Conservation (phyloP, 2,329 filamentous ascomycete genomes). For the Trichoderma koningiopsis region DNA sequence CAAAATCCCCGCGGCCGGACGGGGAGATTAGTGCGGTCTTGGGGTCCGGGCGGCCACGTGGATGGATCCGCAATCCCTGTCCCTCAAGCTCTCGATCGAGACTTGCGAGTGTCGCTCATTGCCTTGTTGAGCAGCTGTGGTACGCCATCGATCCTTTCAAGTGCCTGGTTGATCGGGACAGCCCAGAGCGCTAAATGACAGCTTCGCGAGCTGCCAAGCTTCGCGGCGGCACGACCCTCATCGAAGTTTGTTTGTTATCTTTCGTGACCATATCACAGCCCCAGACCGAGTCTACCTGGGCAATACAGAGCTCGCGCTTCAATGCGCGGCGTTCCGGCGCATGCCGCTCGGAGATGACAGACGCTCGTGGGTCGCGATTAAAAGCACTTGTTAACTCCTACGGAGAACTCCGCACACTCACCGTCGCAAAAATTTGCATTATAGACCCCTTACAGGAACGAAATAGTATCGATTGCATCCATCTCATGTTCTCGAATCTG, state of each 20-base stretch:
- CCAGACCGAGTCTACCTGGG: background rate
- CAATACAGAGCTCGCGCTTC: background rate
- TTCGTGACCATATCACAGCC: background rate
- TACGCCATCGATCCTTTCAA: background rate
- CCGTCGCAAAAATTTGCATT: background rate
- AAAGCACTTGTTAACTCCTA: background rate
- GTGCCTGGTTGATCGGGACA: background rate
- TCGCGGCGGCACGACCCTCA: conserved; percentile 12
- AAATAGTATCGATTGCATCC: background rate
- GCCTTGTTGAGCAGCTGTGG: conserved; percentile 14
- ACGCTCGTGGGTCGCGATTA: background rate
- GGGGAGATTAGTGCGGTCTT: conserved; percentile 28
- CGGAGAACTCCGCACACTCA: conserved; percentile 2
- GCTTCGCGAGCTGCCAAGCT: background rate
- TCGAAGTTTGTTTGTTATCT: background rate
- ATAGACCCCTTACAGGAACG: background rate
- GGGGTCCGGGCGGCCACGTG: conserved; percentile 31
- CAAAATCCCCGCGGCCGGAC: conserved; percentile 20
- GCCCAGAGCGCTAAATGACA: background rate
- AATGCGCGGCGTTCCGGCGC: background rate
- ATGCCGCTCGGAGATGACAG: conserved; percentile 21
- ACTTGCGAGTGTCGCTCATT: conserved; percentile 24
- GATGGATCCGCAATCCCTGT: conserved; percentile 25
- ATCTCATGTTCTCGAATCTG: background rate
- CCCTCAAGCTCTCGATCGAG: conserved; percentile 23